Evolutionary conservation across 345 rosid species (phyloP).

Genomic region (Gossypium stocksii): DNA sequence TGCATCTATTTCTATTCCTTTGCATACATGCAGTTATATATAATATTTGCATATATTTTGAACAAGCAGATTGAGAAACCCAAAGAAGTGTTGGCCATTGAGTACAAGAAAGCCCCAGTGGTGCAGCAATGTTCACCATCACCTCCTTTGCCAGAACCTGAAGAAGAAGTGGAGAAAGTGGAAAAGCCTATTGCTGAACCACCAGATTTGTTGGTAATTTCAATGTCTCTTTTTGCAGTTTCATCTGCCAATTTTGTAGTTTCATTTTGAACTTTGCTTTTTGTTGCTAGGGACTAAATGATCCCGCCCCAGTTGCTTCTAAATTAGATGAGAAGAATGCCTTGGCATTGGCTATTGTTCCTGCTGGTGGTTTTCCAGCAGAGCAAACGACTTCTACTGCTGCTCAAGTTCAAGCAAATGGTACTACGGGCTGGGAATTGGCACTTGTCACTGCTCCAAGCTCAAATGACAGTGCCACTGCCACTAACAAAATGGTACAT

Average conservation of each 20-base stretch:
- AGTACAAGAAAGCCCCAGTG: slow-evolving; percentile 47
- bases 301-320: slow-evolving; percentile 65
- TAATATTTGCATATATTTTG: no score
- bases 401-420: slow-evolving; percentile 41
- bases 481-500: slow-evolving; percentile 79
- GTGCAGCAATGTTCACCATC: slow-evolving; percentile 44
- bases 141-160: slow-evolving; percentile 59
- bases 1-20: no score
- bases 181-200: slow-evolving; percentile 45
- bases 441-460: slow-evolving; percentile 93
- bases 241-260: not conserved
- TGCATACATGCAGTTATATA: no score
- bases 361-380: slow-evolving; percentile 72
- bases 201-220: slow-evolving; percentile 74
- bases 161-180: slow-evolving; percentile 48
- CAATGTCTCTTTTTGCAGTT: not conserved
- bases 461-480: slow-evolving; percentile 61
- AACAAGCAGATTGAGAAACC: slow-evolving; percentile 36
- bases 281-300: slow-evolving; percentile 56
- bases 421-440: slow-evolving; percentile 81
- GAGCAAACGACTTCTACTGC: slow-evolving; percentile 49
- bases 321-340: slow-evolving; percentile 82
- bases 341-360: slow-evolving; percentile 87
- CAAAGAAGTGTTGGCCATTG: slow-evolving; percentile 32
- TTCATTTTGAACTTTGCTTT: slow-evolving; percentile 9